Evolutionary conservation across 2,329 filamentous ascomycete genomes (phyloP).

Genomic region (Penicillium palitans): DNA sequence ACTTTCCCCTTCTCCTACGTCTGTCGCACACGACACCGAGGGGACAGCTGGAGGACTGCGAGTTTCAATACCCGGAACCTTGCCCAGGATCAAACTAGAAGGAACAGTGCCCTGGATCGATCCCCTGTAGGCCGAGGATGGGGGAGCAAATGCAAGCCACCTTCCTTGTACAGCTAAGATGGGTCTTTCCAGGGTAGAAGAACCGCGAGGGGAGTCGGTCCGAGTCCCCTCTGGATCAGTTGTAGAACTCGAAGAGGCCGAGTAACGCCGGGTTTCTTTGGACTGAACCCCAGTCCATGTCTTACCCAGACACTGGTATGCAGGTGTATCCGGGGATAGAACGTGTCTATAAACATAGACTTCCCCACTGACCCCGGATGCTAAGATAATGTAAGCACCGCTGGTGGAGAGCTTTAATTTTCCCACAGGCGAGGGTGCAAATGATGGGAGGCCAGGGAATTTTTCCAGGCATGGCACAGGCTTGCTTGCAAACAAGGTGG

Average conservation of each 20-base stretch:
- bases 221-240: constrained; percentile 47
- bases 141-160: constrained; percentile 50
- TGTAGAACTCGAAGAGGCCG: constrained; percentile 48
- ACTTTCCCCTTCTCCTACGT: constrained; percentile 50
- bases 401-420: constrained; percentile 73
- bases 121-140: constrained; percentile 39
- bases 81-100: constrained; percentile 34
- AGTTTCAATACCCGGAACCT: constrained; percentile 44
- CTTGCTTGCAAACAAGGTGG: constrained; percentile 72
- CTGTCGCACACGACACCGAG: constrained; percentile 46
- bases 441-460: constrained; percentile 61
- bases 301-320: constrained; percentile 75
- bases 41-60: constrained; percentile 46
- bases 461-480: constrained; percentile 60
- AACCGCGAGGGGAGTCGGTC: constrained; percentile 37
- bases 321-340: constrained; percentile 20
- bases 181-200: constrained; percentile 35
- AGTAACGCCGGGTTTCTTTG: constrained; percentile 45
- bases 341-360: constrained; percentile 70
- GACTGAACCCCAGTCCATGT: constrained; percentile 84
- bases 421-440: constrained; percentile 68
- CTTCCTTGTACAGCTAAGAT: constrained; percentile 48
- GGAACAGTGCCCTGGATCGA: constrained; percentile 47
- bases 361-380: constrained; percentile 82
- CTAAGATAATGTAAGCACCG: constrained; percentile 68